phyloP scores from a whole-genome alignment of 2,329 filamentous ascomycete genomes.

The Ilyonectria mors-panacis region DNA sequence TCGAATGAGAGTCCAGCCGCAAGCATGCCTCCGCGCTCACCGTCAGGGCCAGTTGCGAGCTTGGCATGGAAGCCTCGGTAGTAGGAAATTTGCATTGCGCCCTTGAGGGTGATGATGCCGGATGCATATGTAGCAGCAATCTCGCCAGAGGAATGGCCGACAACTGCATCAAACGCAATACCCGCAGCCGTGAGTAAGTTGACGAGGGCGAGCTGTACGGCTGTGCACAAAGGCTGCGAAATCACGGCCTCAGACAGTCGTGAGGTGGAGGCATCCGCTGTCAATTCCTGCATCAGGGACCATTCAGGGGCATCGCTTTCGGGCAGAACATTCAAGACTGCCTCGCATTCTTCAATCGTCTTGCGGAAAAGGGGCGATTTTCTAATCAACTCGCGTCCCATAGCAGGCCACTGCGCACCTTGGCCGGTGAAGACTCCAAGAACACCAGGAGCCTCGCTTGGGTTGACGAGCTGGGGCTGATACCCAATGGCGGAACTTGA shows the following conservation, averaged over 20 bases:
- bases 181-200: slow-evolving; percentile 49
- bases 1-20: slow-evolving; percentile 40
- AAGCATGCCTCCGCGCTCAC: slow-evolving; percentile 38
- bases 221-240: slow-evolving; percentile 51
- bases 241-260: slow-evolving; percentile 44
- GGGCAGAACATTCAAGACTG: slow-evolving; percentile 37
- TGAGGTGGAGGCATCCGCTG: slow-evolving; percentile 26
- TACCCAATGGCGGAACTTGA: slow-evolving; percentile 3
- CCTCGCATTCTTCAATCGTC: slow-evolving; percentile 42
- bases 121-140: slow-evolving; percentile 66
- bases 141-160: slow-evolving; percentile 66
- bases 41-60: slow-evolving; percentile 19
- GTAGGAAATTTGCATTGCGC: slow-evolving; percentile 46
- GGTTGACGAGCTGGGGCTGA: slow-evolving; percentile 23
- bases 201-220: slow-evolving; percentile 47
- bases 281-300: slow-evolving; percentile 46
- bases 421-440: slow-evolving; percentile 52
- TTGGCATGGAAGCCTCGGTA: slow-evolving; percentile 31
- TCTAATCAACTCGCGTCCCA: slow-evolving; percentile 51
- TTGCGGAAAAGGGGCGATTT: slow-evolving; percentile 28
- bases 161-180: slow-evolving; percentile 53
- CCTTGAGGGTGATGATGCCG: slow-evolving; percentile 53
- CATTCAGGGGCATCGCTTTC: slow-evolving; percentile 44
- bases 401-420: slow-evolving; percentile 52
- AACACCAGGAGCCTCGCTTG: slow-evolving; percentile 20